A percentile compares a stretch with the other conserved stretches of the same genome.
Evolutionary conservation across 306 rosid species (phyloP).

Genomic region (Astragalus membranaceus): DNA sequence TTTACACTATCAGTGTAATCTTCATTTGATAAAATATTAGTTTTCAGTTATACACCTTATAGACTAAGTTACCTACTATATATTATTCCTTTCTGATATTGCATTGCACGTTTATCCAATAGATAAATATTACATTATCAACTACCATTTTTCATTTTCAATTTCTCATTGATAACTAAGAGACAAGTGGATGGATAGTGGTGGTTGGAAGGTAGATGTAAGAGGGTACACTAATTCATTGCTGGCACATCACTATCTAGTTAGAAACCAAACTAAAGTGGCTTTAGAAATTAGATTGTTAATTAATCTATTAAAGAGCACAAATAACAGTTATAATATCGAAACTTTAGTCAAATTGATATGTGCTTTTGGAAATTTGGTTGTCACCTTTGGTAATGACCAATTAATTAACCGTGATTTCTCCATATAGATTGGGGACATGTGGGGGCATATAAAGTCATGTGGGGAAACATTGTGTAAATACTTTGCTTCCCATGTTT

Average conservation of each 20-base stretch:
- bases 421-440: conserved; percentile 24
- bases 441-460: conserved; percentile 19
- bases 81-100: conserved; percentile 6
- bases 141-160: background rate
- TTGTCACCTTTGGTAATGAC: conserved; percentile 7
- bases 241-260: conserved; percentile 28
- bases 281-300: background rate
- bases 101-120: conserved; percentile 2
- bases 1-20: background rate
- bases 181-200: conserved; percentile 14
- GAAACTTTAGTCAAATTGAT: conserved; percentile 1
- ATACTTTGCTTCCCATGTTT: conserved; percentile 6
- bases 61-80: background rate
- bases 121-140: background rate
- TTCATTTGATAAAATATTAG: conserved; percentile 11
- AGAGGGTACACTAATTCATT: conserved; percentile 23
- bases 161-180: conserved; percentile 17
- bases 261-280: background rate
- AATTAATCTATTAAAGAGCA: background rate
- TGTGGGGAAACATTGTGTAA: background rate
- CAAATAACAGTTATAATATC: conserved; percentile 1
- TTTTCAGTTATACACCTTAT: conserved; percentile 4
- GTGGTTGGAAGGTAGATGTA: conserved; percentile 24
- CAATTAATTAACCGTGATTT: conserved; percentile 31
- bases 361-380: conserved; percentile 20